Base-by-base conservation (phyloP, 148 eudicot species). In the Linanthus parryae region DNA sequence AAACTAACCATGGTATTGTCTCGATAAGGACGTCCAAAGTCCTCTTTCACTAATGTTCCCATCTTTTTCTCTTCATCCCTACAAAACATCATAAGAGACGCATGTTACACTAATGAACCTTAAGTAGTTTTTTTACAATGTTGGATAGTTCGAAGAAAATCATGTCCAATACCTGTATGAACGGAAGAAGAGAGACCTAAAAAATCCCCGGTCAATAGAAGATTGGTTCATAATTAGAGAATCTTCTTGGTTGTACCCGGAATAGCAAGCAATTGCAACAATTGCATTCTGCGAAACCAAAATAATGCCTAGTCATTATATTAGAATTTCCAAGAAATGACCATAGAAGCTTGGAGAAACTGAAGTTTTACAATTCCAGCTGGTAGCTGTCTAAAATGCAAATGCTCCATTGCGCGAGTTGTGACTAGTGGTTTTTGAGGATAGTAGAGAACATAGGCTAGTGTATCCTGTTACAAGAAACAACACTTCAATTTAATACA, bases 141-240 rank as follows among this genome's bases (percentile, higher is more conserved):
- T 14, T 34, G 29, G 7, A 14, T 52, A 2, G 3, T 16, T 34
- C 2, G 1, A 14, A 19, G 13, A 52, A 34, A 35, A 20, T 35
- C 25, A 31, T 33, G 6, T 46, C 16, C 24, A 26, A 26, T 44
- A 77, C 91, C 91, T 80, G 58, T 91, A 91, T 44, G 97, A 86
- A 47, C 97, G 97, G 77, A 86, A 91, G 63, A 86, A 83, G 1
- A 91, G 58, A 28, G 97, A 91, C 54, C 97, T 52, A 62, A 91
- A 91, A 56, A 91, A 91, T 16, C 97, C 97, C 55, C 97, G 92
- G 36, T 91, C 97, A 50, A 91, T 73, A 23, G 95, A 75, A 19
- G 97, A 91, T 50, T 91, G 97, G 59, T 86, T 86, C 97, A 91
- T 91, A n/a, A 91, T 91, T 23, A 91, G 80, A 33, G 97, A 91